phyloP scores from a whole-genome alignment of 2,329 filamentous ascomycete genomes.

The Paecilomyces sp. region DNA sequence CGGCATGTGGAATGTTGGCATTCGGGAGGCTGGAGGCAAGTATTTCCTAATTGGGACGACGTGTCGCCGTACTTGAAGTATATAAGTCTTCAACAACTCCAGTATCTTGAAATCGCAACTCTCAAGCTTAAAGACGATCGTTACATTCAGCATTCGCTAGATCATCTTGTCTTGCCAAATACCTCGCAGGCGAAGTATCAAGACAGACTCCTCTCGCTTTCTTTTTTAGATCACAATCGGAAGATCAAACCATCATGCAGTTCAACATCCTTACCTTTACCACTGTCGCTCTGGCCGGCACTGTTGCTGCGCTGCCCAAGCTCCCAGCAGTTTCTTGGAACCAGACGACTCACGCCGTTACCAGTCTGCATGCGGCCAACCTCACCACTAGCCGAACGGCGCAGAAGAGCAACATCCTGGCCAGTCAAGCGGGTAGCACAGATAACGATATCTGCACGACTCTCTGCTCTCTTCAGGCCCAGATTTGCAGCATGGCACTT shows the following conservation, averaged over 20 bases:
- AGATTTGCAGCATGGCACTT: slow-evolving; percentile 17
- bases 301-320: slow-evolving; percentile 9
- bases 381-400: not conserved
- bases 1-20: slow-evolving; percentile 14
- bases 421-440: not conserved
- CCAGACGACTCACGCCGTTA: not conserved
- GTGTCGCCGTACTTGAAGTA: not conserved
- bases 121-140: not conserved
- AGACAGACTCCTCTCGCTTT: not conserved
- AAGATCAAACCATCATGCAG: slow-evolving; percentile 10
- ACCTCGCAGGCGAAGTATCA: not conserved
- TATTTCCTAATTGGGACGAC: not conserved
- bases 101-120: not conserved
- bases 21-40: not conserved
- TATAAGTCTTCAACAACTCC: not conserved
- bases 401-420: not conserved
- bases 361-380: not conserved
- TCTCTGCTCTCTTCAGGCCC: slow-evolving; percentile 16
- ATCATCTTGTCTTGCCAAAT: not conserved
- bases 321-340: not conserved
- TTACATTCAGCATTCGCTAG: not conserved
- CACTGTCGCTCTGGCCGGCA: slow-evolving; percentile 10
- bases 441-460: slow-evolving; percentile 10
- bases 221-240: not conserved
- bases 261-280: slow-evolving; percentile 8